A percentile compares a stretch with the other conserved stretches of the same genome.
These are phyloP conservation scores for Xerocomus spinulosus DNA, from an alignment of 768 basidiomycete genomes.

Conservation along the genomic window DNA sequence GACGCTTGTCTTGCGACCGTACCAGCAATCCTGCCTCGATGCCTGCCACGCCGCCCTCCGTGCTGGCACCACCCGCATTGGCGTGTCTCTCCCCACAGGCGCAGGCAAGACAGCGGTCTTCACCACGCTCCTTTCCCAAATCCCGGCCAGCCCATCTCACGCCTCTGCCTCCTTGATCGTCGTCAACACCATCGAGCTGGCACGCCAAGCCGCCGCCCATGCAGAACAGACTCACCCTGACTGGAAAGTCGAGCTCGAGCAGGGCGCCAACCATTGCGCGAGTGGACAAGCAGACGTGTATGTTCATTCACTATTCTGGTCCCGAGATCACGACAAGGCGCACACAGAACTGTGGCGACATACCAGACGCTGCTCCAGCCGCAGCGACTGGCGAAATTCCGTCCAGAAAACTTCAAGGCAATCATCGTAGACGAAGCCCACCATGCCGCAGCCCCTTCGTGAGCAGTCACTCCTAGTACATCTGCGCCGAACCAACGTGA, in stretches of 20 bases:
- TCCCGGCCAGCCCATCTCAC: conserved; percentile 42
- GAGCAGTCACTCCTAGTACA: conserved; percentile 4
- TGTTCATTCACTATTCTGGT: background rate
- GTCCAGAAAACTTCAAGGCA: conserved; percentile 60
- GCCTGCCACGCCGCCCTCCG: conserved; percentile 70
- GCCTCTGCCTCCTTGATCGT: conserved; percentile 70
- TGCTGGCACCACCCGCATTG: conserved; percentile 67
- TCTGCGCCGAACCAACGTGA: conserved; percentile 4
- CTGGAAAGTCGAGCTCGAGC: conserved; percentile 88
- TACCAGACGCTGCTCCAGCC: conserved; percentile 76
- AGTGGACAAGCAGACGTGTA: conserved; percentile 83
- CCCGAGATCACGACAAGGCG: conserved; percentile 1
- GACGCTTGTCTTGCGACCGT: conserved; percentile 60
- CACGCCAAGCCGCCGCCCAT: conserved; percentile 77
- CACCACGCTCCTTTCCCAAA: conserved; percentile 68
- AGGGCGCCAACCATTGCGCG: conserved; percentile 70
- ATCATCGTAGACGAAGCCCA: conserved; percentile 93
- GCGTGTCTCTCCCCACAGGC: conserved; percentile 82
- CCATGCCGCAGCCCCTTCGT: conserved; percentile 92
- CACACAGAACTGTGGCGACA: conserved; percentile 73
- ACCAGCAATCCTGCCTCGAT: conserved; percentile 77
- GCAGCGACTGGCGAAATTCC: conserved; percentile 69
- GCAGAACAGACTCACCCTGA: conserved; percentile 61
- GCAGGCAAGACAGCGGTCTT: conserved; percentile 92
- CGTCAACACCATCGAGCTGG: conserved; percentile 88